phyloP scores from a whole-genome alignment of 179 eudicot genomes.

The Gypsophila paniculata region DNA sequence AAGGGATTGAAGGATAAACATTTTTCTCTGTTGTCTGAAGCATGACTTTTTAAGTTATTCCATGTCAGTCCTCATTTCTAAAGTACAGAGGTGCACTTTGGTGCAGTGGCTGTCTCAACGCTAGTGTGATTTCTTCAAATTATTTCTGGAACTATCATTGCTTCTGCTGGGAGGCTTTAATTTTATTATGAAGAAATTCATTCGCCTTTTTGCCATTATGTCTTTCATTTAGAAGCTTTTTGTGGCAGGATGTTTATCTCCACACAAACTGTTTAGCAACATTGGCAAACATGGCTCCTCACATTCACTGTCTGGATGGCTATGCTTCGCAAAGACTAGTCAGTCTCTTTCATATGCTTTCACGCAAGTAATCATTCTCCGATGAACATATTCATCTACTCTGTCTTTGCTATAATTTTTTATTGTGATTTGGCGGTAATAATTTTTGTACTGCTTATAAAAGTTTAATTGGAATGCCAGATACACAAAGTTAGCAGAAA shows the following conservation, averaged over 20 bases:
- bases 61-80: background rate
- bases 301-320: constrained; percentile 77
- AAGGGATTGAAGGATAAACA: background rate
- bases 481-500: constrained; percentile 74
- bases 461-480: constrained; percentile 32
- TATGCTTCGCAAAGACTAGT: constrained; percentile 91
- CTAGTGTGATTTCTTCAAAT: background rate
- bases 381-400: background rate
- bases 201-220: background rate
- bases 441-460: background rate
- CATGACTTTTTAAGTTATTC: background rate
- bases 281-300: constrained; percentile 98
- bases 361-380: constrained; percentile 61
- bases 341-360: constrained; percentile 83
- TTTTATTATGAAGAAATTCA: background rate
- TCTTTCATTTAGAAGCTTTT: background rate
- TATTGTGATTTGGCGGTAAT: background rate
- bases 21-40: background rate
- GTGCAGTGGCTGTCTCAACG: background rate
- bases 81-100: background rate
- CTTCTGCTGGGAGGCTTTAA: too few species aligned
- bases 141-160: background rate
- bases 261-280: constrained; percentile 93
- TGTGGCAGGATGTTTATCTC: constrained; percentile 87
- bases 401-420: constrained; percentile 18